Conservation (phyloP, 2,329 filamentous ascomycete genomes). For the Exophiala bonariae region DNA sequence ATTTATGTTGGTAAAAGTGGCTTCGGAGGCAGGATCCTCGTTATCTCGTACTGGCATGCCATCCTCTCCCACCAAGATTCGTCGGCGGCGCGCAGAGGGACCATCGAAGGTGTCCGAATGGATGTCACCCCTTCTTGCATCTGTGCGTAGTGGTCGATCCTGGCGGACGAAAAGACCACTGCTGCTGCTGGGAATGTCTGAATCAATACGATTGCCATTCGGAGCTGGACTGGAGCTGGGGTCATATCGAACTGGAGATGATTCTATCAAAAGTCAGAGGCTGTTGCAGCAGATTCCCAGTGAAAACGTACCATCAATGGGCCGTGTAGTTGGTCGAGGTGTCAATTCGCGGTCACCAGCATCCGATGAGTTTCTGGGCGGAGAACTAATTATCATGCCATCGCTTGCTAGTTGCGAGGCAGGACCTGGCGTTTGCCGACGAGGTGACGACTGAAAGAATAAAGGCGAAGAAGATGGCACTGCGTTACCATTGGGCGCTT, state of each 20-base stretch:
- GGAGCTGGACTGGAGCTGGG: constrained; percentile 85
- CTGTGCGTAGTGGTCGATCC: constrained; percentile 52
- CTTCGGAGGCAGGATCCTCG: constrained; percentile 53
- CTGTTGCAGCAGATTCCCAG: neutral
- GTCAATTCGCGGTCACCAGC: constrained; percentile 45
- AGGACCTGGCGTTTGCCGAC: constrained; percentile 39
- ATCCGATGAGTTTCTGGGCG: constrained; percentile 40
- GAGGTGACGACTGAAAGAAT: constrained; percentile 68
- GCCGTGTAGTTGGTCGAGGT: constrained; percentile 38
- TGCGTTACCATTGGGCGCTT: constrained; percentile 29
- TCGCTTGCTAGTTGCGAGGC: constrained; percentile 34
- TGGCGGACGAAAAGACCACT: constrained; percentile 83
- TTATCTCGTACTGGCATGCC: constrained; percentile 57
- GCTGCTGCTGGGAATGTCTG: constrained; percentile 76
- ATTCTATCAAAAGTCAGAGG: constrained; percentile 59
- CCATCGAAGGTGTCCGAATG: constrained; percentile 71
- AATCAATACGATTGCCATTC: constrained; percentile 55
- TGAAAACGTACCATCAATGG: constrained; percentile 39
- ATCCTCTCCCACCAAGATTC: constrained; percentile 65
- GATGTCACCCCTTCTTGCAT: constrained; percentile 78
- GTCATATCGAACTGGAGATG: constrained; percentile 88
- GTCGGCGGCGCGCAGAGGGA: constrained; percentile 53
- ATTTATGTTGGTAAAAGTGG: constrained; percentile 68
- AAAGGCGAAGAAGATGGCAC: constrained; percentile 74
- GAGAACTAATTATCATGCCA: constrained; percentile 50